These are phyloP conservation scores for Mangifera indica DNA, from an alignment of 345 rosid species.

Conservation along the genomic window DNA sequence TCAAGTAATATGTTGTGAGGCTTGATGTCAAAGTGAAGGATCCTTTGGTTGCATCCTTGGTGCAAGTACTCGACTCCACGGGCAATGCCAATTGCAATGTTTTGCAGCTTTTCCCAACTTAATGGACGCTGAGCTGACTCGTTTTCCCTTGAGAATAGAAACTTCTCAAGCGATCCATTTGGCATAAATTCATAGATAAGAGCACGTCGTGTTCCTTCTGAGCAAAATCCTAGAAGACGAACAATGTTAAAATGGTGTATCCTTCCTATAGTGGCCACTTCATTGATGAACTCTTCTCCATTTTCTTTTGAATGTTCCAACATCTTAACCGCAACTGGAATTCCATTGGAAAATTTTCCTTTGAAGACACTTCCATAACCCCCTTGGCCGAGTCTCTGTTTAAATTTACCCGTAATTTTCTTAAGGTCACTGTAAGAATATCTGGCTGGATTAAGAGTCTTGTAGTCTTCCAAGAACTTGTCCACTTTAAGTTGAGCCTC, in stretches of 20 bases:
- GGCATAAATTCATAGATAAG: slow-evolving; percentile 10
- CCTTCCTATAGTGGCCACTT: slow-evolving; percentile 16
- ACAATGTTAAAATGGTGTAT: slow-evolving; percentile 12
- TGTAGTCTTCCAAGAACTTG: slow-evolving; percentile 3
- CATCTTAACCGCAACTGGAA: slow-evolving; percentile 16
- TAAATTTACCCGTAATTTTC: not conserved
- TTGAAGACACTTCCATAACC: slow-evolving; percentile 3
- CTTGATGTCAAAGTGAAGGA: slow-evolving; percentile 27
- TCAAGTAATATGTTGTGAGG: slow-evolving; percentile 25
- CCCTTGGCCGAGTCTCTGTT: not conserved
- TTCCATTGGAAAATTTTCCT: not conserved
- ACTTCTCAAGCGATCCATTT: slow-evolving; percentile 20
- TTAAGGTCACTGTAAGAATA: not conserved
- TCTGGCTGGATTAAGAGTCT: not conserved
- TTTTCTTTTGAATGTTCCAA: slow-evolving; percentile 9
- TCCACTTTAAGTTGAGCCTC: not conserved
- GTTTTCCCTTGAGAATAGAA: not conserved
- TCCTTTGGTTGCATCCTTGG: slow-evolving; percentile 20
- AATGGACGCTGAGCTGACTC: not conserved
- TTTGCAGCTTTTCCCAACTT: slow-evolving; percentile 15
- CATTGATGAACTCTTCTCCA: slow-evolving; percentile 26
- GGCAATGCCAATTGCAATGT: slow-evolving; percentile 21
- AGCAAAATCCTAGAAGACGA: slow-evolving; percentile 9
- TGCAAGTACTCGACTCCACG: slow-evolving; percentile 23
- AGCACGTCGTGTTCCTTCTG: slow-evolving; percentile 4